These are phyloP conservation scores for Amborella trichopoda DNA, from an alignment of 164 flowering plant genomes.

Conservation along the genomic window DNA sequence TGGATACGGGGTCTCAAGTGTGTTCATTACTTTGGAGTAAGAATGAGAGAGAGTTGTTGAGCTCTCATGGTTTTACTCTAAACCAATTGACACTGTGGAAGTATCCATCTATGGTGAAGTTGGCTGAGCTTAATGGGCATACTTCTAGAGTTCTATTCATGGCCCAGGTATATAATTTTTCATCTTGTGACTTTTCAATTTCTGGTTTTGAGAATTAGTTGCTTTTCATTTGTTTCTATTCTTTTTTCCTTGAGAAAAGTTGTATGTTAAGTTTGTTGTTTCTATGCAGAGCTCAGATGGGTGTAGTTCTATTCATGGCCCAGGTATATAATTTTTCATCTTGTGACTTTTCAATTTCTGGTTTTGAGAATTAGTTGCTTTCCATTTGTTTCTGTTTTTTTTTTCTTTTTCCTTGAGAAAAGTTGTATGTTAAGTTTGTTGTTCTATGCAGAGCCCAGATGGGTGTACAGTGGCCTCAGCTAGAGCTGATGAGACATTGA, in stretches of 20 bases:
- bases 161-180: neutral
- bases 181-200: neutral
- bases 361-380: neutral
- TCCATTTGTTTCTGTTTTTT: neutral
- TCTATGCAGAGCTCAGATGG: neutral
- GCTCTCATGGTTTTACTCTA: constrained; percentile 52
- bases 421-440: neutral
- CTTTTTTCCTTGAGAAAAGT: neutral
- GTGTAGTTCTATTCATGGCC: neutral
- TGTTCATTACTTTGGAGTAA: constrained; percentile 56
- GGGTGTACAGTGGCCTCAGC: constrained; percentile 3
- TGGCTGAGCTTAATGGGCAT: constrained; percentile 57
- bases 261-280: neutral
- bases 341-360: too few relatives aligned
- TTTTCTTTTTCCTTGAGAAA: neutral
- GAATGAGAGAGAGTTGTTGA: constrained; percentile 44
- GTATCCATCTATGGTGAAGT: constrained; percentile 61
- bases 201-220: neutral
- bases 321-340: too few relatives aligned
- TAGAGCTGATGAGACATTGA: constrained; percentile 23
- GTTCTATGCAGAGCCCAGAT: neutral
- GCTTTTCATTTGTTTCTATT: neutral
- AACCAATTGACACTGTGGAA: constrained; percentile 61
- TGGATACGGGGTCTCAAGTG: constrained; percentile 60
- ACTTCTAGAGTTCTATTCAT: constrained; percentile 48